Conservation (phyloP, 2,329 filamentous ascomycete genomes). For the Cephalotrichum gorgonifer region DNA sequence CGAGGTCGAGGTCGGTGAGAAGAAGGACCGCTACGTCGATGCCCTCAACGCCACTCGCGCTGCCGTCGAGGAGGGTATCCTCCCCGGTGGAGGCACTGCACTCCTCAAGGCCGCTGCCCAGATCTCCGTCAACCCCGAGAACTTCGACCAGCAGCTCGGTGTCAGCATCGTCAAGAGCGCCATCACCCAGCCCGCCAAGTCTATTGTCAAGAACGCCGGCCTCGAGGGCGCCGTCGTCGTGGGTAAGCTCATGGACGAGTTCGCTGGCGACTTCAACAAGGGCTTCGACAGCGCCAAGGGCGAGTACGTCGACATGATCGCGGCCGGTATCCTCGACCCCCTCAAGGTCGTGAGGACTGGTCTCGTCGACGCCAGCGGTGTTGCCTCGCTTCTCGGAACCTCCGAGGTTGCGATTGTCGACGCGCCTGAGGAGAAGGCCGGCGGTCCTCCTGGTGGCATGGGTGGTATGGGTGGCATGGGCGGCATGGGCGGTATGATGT, state of each 20-base stretch:
- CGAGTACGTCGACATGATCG: constrained; percentile 98
- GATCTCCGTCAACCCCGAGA: constrained; percentile 75
- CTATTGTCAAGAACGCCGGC: constrained; percentile 95
- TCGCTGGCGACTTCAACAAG: constrained; percentile 87
- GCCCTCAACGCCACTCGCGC: constrained; percentile 96
- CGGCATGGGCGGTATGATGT: constrained; percentile 30
- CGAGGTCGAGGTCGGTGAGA: constrained; percentile 98
- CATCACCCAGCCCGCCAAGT: constrained; percentile 89
- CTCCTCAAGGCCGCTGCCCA: constrained; percentile 94
- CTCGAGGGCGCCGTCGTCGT: constrained; percentile 92
- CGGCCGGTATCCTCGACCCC: constrained; percentile 91
- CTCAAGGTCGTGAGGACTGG: constrained; percentile 99
- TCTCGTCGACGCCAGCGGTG: constrained; percentile 87
- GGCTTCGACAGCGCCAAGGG: constrained; percentile 94
- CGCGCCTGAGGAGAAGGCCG: constrained; percentile 84
- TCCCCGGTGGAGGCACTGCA: constrained; percentile 95
- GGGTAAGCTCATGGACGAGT: constrained; percentile 96
- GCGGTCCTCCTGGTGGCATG: constrained; percentile 52
- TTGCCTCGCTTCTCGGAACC: constrained; percentile 92
- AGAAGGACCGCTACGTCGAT: constrained; percentile 99
- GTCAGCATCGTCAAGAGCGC: constrained; percentile 96
- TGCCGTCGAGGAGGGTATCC: constrained; percentile 97
- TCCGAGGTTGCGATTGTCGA: constrained; percentile 98
- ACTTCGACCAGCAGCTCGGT: constrained; percentile 99
- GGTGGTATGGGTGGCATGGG: constrained; percentile 48